Evolutionary conservation across 2,329 filamentous ascomycete genomes (phyloP).

Genomic region (Penicillium expansum): DNA sequence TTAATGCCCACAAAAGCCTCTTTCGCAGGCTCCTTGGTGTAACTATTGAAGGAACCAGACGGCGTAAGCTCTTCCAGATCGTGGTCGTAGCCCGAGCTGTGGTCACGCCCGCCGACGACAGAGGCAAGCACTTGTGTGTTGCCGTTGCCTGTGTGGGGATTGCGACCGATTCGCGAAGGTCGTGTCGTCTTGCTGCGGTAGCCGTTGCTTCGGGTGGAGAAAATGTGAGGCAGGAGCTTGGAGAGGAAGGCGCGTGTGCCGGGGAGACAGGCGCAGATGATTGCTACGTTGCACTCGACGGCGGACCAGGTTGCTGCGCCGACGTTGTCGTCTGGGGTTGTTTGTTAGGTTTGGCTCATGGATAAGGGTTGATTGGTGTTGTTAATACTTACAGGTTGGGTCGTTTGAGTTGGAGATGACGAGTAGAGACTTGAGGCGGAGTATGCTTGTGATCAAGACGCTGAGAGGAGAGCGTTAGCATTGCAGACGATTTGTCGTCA

Average conservation of each 20-base stretch:
- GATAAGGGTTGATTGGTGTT: too few species aligned
- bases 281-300: slow-evolving; percentile 43
- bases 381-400: slow-evolving; percentile 27
- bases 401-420: slow-evolving; percentile 30
- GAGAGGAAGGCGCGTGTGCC: slow-evolving; percentile 30
- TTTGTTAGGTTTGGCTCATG: background rate
- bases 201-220: slow-evolving; percentile 27
- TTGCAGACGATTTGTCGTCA: background rate
- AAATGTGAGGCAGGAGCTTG: slow-evolving; percentile 27
- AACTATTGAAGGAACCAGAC: slow-evolving; percentile 2
- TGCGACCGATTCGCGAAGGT: slow-evolving; percentile 16
- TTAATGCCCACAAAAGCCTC: slow-evolving; percentile 22
- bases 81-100: slow-evolving; percentile 14
- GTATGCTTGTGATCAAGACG: slow-evolving; percentile 42
- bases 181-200: slow-evolving; percentile 23
- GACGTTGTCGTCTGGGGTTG: slow-evolving; percentile 29
- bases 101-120: slow-evolving; percentile 15
- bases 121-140: slow-evolving; percentile 24
- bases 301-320: slow-evolving; percentile 46
- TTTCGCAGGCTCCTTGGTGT: slow-evolving; percentile 5
- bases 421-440: slow-evolving; percentile 31
- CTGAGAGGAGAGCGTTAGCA: slow-evolving; percentile 25
- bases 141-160: slow-evolving; percentile 11
- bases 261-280: slow-evolving; percentile 43
- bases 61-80: slow-evolving; percentile 18